Evolutionary conservation across 2,329 filamentous ascomycete species (phyloP), one percentile per base, ranked within the genome.

Genomic region (Neoascochyta sp.): DNA sequence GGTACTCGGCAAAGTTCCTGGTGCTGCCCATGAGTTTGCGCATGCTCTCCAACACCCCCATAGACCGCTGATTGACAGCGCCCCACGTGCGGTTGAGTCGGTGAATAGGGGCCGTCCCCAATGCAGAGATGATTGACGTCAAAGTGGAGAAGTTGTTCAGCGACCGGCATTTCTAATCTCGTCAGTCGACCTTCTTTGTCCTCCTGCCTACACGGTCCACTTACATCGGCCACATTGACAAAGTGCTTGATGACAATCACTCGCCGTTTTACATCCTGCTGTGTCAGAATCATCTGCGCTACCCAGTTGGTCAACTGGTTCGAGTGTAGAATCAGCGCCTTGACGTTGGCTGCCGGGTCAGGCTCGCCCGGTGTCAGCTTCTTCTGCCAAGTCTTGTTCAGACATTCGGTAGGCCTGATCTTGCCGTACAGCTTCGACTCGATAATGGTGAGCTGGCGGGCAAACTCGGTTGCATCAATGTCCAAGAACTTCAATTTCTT

Each of bases 291-390:
- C 92, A 98, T 96, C 64, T 96, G 90, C 16, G 92, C 92, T 28
- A 96, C 92, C 92, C 92, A 98, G 60, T 96, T 98, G 5, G 92
- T 98, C 72, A 98, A 81, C 63, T 96, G 90, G 56, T 98, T 98
- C 1, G 92, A 96, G 66, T 98, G 92, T 29, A 96, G 72, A 66
- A 98, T 98, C 41, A 98, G 74, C 7, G 88, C 86, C 66, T 96
- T 95, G 48, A 98, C 87, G 51, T 98, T 96, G 1, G 87, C 79
- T 7, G 92, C 89, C 18, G 89, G 86, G 52, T 95, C 88, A 5
- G 83, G 76, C 41, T 89, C 84, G 38, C 83, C 82, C 18, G 89
- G 83, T 7, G 70, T 76, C 36, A 93, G 73, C 70, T 95, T 95
- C 75, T 93, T 96, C 65, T 95, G 88, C 92, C 92, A 98, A 4